Evolutionary conservation across 2,329 filamentous ascomycete genomes (phyloP).

Genomic region (Sarocladium kiliense): DNA sequence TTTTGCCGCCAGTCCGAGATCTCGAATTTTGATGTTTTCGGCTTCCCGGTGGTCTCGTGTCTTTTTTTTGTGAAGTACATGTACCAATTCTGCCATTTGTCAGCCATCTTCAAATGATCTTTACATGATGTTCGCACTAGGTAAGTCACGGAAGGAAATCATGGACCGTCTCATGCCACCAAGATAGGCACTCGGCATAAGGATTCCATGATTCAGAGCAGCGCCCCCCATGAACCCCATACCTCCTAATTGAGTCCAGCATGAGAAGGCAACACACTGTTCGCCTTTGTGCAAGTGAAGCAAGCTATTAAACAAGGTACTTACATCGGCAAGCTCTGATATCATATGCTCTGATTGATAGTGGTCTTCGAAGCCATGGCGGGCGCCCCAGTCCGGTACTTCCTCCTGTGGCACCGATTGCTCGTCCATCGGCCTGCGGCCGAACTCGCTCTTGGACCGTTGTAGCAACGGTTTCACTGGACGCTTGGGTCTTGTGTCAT

Average conservation of each 20-base stretch:
- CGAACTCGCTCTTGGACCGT: conserved; percentile 54
- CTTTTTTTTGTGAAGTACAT: conserved; percentile 99
- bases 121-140: background rate
- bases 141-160: background rate
- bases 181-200: background rate
- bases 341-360: conserved; percentile 89
- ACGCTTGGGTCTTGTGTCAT: conserved; percentile 28
- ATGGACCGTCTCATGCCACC: background rate
- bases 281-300: conserved; percentile 6
- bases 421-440: conserved; percentile 35
- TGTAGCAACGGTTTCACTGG: conserved; percentile 45
- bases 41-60: conserved; percentile 89
- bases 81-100: conserved; percentile 73
- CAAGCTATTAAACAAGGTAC: conserved; percentile 25
- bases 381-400: conserved; percentile 50
- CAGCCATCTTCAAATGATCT: background rate
- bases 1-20: conserved; percentile 97
- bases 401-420: conserved; percentile 39
- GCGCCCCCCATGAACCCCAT: background rate
- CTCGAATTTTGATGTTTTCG: conserved; percentile 60
- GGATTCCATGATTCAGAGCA: background rate
- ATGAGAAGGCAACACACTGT: background rate
- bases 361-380: conserved; percentile 90
- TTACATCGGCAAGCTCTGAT: conserved; percentile 73
- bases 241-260: background rate